Percentiles rank a stretch among this genome's conserved stretches.
phyloP scores from a whole-genome alignment of 768 basidiomycete species.

The Tulasnella sp. region DNA sequence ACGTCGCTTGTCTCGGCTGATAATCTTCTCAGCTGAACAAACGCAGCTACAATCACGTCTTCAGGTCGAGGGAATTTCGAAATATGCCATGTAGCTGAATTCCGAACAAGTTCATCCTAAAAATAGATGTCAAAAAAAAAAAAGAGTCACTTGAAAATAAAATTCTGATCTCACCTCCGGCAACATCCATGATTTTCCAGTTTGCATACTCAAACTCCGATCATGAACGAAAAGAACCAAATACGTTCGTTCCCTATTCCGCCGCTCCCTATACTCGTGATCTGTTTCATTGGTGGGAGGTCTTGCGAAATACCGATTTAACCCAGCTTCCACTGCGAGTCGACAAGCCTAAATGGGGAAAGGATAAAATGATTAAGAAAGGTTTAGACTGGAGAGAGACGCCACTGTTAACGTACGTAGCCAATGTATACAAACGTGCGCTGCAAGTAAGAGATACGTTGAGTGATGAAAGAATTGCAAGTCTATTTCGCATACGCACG shows the following conservation, averaged over 20 bases:
- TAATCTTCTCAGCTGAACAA: constrained; percentile 63
- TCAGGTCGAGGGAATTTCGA: constrained; percentile 46
- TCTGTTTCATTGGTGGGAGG: constrained; percentile 49
- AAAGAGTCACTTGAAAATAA: background rate
- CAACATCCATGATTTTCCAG: constrained; percentile 78
- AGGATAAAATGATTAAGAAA: background rate
- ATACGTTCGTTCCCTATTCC: constrained; percentile 76
- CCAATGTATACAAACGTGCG: constrained; percentile 82
- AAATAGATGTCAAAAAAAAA: background rate
- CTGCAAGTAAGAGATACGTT: constrained; percentile 27
- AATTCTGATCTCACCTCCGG: constrained; percentile 37
- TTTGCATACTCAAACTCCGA: constrained; percentile 74
- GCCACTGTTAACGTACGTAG: constrained; percentile 40
- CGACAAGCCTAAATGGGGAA: constrained; percentile 49
- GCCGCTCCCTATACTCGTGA: constrained; percentile 55
- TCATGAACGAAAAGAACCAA: constrained; percentile 79
- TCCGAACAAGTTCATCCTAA: constrained; percentile 57
- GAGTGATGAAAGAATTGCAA: background rate
- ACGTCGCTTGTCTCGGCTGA: constrained; percentile 75
- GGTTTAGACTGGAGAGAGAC: background rate
- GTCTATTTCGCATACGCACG: constrained; percentile 30
- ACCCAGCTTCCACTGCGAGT: constrained; percentile 73
- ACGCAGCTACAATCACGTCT: constrained; percentile 67
- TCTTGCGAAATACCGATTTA: constrained; percentile 52
- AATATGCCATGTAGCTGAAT: constrained; percentile 58